Evolutionary conservation across 2,329 filamentous ascomycete genomes (phyloP).

Genomic region (Calonectria naviculata): DNA sequence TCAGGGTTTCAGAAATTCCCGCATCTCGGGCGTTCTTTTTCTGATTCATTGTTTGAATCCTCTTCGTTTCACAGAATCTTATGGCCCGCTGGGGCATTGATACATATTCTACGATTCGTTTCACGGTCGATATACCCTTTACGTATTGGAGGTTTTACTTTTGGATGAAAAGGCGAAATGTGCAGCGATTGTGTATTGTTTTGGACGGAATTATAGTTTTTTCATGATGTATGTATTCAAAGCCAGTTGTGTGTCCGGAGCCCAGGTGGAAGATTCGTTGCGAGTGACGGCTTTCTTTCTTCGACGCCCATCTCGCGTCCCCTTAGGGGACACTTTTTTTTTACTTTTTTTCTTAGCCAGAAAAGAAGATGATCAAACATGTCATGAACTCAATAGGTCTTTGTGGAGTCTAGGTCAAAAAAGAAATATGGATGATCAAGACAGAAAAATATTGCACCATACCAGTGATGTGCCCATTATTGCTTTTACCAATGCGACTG

Average conservation of each 20-base stretch:
- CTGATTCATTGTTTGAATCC: slow-evolving; percentile 22
- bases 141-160: slow-evolving; percentile 37
- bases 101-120: slow-evolving; percentile 41
- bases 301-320: slow-evolving; percentile 21
- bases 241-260: slow-evolving; percentile 24
- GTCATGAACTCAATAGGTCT: slow-evolving; percentile 29
- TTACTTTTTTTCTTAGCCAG: slow-evolving; percentile 26
- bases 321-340: slow-evolving; percentile 13
- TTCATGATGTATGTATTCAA: slow-evolving; percentile 42
- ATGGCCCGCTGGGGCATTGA: slow-evolving; percentile 35
- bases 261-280: slow-evolving; percentile 24
- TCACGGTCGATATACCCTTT: slow-evolving; percentile 47
- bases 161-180: slow-evolving; percentile 27
- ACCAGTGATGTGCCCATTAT: background rate
- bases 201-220: slow-evolving; percentile 34
- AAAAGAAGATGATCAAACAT: slow-evolving; percentile 39
- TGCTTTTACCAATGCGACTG: slow-evolving; percentile 1
- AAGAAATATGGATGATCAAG: slow-evolving; percentile 35
- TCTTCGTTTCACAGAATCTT: slow-evolving; percentile 16
- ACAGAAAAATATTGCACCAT: slow-evolving; percentile 22
- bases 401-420: slow-evolving; percentile 17
- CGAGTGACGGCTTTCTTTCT: slow-evolving; percentile 24
- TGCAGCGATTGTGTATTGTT: slow-evolving; percentile 31
- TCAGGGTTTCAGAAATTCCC: background rate
- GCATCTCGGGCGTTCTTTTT: slow-evolving; percentile 27